phyloP scores from a whole-genome alignment of 106 monocot genomes.

The Dioscorea zingiberensis region DNA sequence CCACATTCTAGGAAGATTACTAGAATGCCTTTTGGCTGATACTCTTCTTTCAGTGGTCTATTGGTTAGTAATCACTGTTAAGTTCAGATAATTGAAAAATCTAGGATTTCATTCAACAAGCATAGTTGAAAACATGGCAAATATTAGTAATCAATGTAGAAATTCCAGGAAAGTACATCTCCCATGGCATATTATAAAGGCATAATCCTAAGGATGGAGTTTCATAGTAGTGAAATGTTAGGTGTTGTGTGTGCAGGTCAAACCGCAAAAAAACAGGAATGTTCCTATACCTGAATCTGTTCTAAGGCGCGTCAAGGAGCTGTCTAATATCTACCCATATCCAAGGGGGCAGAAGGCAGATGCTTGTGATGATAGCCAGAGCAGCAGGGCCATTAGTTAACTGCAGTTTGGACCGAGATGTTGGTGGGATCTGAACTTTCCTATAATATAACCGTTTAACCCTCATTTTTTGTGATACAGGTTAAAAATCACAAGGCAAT shows the following conservation, averaged over 20 bases:
- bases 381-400: too few species aligned
- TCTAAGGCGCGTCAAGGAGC: conserved; percentile 25
- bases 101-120: neutral
- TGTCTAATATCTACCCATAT: conserved; percentile 39
- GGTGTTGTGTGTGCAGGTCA: neutral
- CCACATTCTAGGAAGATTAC: too few species aligned
- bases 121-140: neutral
- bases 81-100: neutral
- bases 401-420: too few species aligned
- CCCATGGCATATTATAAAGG: neutral
- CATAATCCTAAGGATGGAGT: neutral
- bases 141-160: too few species aligned
- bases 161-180: neutral
- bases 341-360: conserved; percentile 19
- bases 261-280: conserved; percentile 16
- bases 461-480: too few species aligned
- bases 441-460: too few species aligned
- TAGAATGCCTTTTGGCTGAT: too few species aligned
- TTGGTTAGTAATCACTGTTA: neutral
- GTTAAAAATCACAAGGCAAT: too few species aligned
- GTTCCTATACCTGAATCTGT: conserved; percentile 27
- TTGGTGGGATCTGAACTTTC: too few species aligned
- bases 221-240: neutral
- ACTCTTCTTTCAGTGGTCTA: too few species aligned
- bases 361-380: neutral